Percentiles rank a stretch among this genome's conserved stretches.
These are phyloP conservation scores for Brassica nigra DNA, from an alignment of 345 rosid species.

Conservation along the genomic window DNA sequence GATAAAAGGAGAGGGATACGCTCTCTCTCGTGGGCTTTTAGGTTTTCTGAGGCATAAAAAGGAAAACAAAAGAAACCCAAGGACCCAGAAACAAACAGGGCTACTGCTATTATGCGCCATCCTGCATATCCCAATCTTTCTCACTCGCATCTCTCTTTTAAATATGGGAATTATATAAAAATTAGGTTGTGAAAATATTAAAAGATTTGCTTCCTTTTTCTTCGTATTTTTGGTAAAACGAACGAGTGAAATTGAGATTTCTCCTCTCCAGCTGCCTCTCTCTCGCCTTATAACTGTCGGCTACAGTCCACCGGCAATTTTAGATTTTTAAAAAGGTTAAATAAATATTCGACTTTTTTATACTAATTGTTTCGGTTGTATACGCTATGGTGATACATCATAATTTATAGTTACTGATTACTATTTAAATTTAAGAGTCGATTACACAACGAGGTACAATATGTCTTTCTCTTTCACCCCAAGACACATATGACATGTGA, in stretches of 20 bases:
- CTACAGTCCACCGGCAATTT: background rate
- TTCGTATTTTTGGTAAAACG: background rate
- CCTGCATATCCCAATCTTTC: slow-evolving; percentile 15
- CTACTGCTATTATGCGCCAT: slow-evolving; percentile 45
- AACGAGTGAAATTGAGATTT: slow-evolving; percentile 4
- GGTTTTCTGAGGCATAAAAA: slow-evolving; percentile 35
- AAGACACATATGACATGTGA: too few relatives aligned
- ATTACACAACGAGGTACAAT: too few relatives aligned
- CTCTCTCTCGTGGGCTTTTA: background rate
- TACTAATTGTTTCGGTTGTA: background rate
- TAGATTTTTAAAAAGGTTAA: background rate
- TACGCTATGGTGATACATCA: too few relatives aligned
- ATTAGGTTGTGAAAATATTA: background rate
- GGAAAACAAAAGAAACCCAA: slow-evolving; percentile 33
- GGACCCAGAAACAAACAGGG: slow-evolving; percentile 42
- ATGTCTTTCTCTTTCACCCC: too few relatives aligned
- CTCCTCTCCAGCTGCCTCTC: background rate
- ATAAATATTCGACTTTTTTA: background rate
- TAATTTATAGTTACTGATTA: too few relatives aligned
- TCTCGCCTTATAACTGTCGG: background rate
- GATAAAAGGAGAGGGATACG: slow-evolving; percentile 4
- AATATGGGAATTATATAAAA: background rate
- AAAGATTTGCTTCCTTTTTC: background rate
- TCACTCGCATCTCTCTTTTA: slow-evolving; percentile 18
- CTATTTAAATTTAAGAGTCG: too few relatives aligned